Conservation (phyloP, 148 eudicot genomes). For the Vaccinium vitisidaea region DNA sequence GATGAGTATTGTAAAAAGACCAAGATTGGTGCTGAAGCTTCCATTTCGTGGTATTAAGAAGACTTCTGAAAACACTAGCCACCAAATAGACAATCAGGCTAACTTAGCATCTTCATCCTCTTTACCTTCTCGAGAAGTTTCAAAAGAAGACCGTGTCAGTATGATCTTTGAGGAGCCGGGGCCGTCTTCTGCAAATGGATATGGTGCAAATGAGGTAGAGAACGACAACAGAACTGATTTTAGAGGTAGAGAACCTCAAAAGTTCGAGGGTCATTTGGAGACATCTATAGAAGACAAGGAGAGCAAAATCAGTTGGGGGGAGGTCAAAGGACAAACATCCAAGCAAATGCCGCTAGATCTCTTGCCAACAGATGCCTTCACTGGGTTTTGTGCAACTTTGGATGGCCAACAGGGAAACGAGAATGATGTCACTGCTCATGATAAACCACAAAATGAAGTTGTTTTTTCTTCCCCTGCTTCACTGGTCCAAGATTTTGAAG, state of each 20-base stretch:
- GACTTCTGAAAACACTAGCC: constrained; percentile 25
- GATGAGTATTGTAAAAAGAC: constrained; percentile 33
- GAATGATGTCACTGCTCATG: neutral
- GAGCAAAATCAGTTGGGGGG: constrained; percentile 24
- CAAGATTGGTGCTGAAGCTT: constrained; percentile 66
- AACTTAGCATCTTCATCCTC: constrained; percentile 38
- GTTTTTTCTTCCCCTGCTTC: constrained; percentile 5
- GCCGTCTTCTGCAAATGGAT: constrained; percentile 37
- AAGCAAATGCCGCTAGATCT: constrained; percentile 24
- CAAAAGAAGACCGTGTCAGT: constrained; percentile 27
- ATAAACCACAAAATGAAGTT: constrained; percentile 4
- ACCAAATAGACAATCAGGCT: constrained; percentile 24
- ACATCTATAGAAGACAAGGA: constrained; percentile 25
- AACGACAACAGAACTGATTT: constrained; percentile 36
- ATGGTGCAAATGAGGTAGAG: constrained; percentile 25
- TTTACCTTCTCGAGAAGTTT: constrained; percentile 29
- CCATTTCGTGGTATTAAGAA: constrained; percentile 42
- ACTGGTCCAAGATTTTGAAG: constrained; percentile 11
- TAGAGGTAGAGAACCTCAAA: constrained; percentile 29
- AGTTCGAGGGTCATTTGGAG: constrained; percentile 25
- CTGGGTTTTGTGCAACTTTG: neutral
- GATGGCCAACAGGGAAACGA: constrained; percentile 4
- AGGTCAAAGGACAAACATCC: constrained; percentile 31
- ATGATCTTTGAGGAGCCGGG: constrained; percentile 27
- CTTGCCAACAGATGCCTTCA: constrained; percentile 8